phyloP scores from a whole-genome alignment of 257 asterid species.

The Lycium ferocissimum region DNA sequence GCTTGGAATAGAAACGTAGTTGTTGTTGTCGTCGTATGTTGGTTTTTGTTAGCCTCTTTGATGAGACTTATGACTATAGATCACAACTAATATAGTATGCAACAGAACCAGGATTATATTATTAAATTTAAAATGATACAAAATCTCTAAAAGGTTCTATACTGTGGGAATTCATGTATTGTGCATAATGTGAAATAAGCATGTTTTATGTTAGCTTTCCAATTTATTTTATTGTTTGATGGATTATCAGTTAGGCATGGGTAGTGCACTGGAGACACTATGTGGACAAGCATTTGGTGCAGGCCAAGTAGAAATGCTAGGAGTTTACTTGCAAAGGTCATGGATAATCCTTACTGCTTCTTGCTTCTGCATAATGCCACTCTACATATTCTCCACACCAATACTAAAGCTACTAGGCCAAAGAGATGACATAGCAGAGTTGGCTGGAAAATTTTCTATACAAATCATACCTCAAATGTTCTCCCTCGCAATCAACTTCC shows the following conservation, averaged over 20 bases:
- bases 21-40: not conserved
- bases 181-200: not conserved
- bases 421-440: conserved; percentile 77
- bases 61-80: not conserved
- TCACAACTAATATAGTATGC: not conserved
- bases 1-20: not conserved
- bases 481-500: conserved; percentile 85
- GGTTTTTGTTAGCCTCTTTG: not conserved
- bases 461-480: conserved; percentile 88
- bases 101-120: not conserved
- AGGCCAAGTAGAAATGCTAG: conserved; percentile 78
- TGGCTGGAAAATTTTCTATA: conserved; percentile 75
- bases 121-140: not conserved
- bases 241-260: conserved; percentile 83
- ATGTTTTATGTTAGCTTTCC: not conserved
- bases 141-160: not conserved
- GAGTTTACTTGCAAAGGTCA: conserved; percentile 88
- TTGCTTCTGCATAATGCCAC: conserved; percentile 72
- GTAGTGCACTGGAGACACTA: conserved; percentile 91
- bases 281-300: conserved; percentile 99
- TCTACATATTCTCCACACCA: conserved; percentile 65
- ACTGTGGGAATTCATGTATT: not conserved
- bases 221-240: not conserved
- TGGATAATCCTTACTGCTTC: conserved; percentile 72
- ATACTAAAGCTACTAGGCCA: conserved; percentile 74